A percentile compares a stretch with the other conserved stretches of the same genome.
phyloP scores from a whole-genome alignment of 768 basidiomycete genomes.

The Rhodotorula paludigena region DNA sequence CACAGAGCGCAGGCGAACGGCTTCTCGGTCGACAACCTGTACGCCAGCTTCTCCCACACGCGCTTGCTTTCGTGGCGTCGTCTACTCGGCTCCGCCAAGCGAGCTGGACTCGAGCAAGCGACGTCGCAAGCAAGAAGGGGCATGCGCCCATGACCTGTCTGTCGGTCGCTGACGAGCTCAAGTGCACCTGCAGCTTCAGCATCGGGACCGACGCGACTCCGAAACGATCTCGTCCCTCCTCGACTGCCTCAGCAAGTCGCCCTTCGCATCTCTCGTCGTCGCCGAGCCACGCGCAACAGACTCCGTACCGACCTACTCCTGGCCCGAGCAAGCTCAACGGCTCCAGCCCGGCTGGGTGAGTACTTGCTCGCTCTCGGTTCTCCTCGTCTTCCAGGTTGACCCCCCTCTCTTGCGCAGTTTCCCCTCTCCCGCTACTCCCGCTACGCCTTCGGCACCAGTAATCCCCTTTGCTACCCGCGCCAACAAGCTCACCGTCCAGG shows the following conservation, averaged over 20 bases:
- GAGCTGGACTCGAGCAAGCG: background rate
- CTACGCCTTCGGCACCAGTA: constrained; percentile 12
- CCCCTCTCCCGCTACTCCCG: constrained; percentile 20
- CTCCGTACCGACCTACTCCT: constrained; percentile 14
- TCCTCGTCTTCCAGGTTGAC: background rate
- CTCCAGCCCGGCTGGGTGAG: constrained; percentile 2
- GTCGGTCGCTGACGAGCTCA: no score
- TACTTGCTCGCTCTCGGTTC: background rate
- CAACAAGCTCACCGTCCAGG: constrained; percentile 33
- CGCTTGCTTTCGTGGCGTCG: background rate
- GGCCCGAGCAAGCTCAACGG: constrained; percentile 23
- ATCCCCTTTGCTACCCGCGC: constrained; percentile 25
- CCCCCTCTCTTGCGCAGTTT: constrained; percentile 2
- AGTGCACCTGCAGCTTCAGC: constrained; percentile 24
- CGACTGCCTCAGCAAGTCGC: background rate
- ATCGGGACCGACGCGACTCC: constrained; percentile 20
- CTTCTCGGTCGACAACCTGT: constrained; percentile 32
- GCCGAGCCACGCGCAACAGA: constrained; percentile 9
- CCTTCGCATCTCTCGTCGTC: constrained; percentile 21
- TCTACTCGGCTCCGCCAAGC: background rate
- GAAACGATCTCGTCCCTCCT: constrained; percentile 11
- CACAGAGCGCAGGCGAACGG: background rate
- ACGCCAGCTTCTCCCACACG: background rate
- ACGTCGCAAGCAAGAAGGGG: no score
- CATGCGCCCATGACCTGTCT: no score